These are phyloP conservation scores for Bruguiera hainesii DNA, from an alignment of 441 rosid species.

Conservation along the genomic window DNA sequence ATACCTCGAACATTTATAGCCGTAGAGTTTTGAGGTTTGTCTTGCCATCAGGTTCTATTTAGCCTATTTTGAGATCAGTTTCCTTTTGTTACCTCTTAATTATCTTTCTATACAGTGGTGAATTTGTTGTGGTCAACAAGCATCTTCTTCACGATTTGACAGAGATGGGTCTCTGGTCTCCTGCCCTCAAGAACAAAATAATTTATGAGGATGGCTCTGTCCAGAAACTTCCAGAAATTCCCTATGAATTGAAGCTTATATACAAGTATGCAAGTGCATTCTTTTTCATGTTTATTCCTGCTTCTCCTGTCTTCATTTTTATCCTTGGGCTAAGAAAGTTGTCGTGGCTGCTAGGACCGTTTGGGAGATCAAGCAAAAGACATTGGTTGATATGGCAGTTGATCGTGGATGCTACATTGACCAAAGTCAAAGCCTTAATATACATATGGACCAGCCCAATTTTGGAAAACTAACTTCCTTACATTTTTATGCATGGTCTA, in stretches of 20 bases:
- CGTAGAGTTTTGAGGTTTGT: conserved; percentile 83
- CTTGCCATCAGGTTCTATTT: conserved; percentile 1
- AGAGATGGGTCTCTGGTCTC: conserved; percentile 87
- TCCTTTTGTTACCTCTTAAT: conserved; percentile 6
- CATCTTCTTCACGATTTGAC: conserved; percentile 91
- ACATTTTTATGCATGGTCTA: conserved; percentile 82
- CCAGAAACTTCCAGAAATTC: conserved; percentile 65
- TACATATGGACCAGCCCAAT: conserved; percentile 89
- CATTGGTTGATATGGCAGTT: conserved; percentile 86
- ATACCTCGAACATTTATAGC: conserved; percentile 83
- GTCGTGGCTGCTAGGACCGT: conserved; percentile 54
- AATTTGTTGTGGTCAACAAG: conserved; percentile 92
- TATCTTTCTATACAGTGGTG: conserved; percentile 52
- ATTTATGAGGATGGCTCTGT: conserved; percentile 73
- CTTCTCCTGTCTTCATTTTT: neutral
- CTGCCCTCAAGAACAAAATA: conserved; percentile 65
- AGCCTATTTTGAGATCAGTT: neutral
- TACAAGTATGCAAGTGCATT: conserved; percentile 53
- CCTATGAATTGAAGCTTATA: conserved; percentile 62
- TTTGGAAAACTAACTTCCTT: conserved; percentile 78
- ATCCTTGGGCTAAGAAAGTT: conserved; percentile 3
- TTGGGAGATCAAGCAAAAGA: conserved; percentile 96
- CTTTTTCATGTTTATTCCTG: neutral
- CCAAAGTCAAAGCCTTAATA: conserved; percentile 90
- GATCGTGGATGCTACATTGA: conserved; percentile 90